A percentile compares a stretch with the other conserved stretches of the same genome.
Evolutionary conservation across 2,329 filamentous ascomycete genomes (phyloP).

Genomic region (Aspergillus tanneri): DNA sequence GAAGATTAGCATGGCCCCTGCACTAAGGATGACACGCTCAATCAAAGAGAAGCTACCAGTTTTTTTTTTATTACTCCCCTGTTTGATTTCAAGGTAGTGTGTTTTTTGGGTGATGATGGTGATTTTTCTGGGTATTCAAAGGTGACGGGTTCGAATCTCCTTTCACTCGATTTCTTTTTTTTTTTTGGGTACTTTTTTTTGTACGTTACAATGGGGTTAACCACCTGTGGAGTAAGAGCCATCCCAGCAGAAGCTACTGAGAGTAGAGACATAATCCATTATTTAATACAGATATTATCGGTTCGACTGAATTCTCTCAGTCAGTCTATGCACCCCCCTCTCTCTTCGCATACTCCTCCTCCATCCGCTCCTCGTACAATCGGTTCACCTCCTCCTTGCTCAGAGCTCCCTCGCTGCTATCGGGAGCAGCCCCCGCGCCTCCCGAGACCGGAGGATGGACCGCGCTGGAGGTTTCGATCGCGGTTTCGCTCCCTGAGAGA

Average conservation of each 20-base stretch:
- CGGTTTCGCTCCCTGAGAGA: too few species aligned
- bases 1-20: conserved; percentile 81
- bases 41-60: conserved; percentile 74
- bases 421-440: neutral
- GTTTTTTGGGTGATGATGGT: neutral
- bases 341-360: conserved; percentile 49
- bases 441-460: neutral
- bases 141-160: conserved; percentile 13
- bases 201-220: too few species aligned
- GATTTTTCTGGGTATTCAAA: neutral
- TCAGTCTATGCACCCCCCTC: conserved; percentile 41
- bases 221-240: too few species aligned
- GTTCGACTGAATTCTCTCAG: too few species aligned
- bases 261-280: too few species aligned
- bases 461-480: neutral
- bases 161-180: neutral
- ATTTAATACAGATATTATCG: too few species aligned
- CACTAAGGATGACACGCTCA: conserved; percentile 93
- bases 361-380: conserved; percentile 48
- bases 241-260: too few species aligned
- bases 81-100: conserved; percentile 16
- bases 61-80: conserved; percentile 52
- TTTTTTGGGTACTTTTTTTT: neutral
- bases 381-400: conserved; percentile 46
- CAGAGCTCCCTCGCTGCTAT: conserved; percentile 13